Base-by-base conservation (phyloP, 257 asterid genomes). In the Plantago elongata region DNA sequence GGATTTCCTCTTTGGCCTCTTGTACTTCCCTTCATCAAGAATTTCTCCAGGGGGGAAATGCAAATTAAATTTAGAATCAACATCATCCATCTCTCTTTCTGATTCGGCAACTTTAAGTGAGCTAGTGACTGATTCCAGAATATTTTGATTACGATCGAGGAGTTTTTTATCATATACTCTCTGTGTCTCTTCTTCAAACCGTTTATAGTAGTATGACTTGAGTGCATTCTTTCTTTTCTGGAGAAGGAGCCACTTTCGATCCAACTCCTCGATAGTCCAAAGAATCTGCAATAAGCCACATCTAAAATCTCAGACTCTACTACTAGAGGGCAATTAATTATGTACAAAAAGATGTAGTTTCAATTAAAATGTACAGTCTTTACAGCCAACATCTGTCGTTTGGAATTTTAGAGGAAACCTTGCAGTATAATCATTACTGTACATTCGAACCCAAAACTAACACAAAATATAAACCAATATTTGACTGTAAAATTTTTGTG, bases 1-100 rank as follows among this genome's bases (percentile, higher is more conserved):
- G 5, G 99, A 84, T 71, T 81, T 92, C 78, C 95, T 92, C 79
- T 83, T 87, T 45, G 99, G 99, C 80, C 99, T 84, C 84, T 87
- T 92, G 77, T 34, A 89, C 79, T 89, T 93, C 66, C 97, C 97
- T 76, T 85, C 96, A 75, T 84, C 85, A 48, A 61, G 75, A 67
- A 73, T 72, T 71, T 77, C 85, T 8, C 83, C 85, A 0, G 94
- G 82, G 1, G 97, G 97, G 65, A 86, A 92, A 72, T 92, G 97
- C 79, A 92, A 75, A 76, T 84, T 89, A 73, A 92, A 87, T 77
- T 92, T 92, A 54, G 66, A 73, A 72, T 92, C 97, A 47, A 89
- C 97, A 71, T 89, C 99, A 60, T 89, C 97, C 27, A 89, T 87
- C 75, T 92, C 99, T 79, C 90, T 79, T 77, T 92, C 99, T 37